These are phyloP conservation scores for Salix caprea DNA, from an alignment of 345 rosid species.

Conservation along the genomic window DNA sequence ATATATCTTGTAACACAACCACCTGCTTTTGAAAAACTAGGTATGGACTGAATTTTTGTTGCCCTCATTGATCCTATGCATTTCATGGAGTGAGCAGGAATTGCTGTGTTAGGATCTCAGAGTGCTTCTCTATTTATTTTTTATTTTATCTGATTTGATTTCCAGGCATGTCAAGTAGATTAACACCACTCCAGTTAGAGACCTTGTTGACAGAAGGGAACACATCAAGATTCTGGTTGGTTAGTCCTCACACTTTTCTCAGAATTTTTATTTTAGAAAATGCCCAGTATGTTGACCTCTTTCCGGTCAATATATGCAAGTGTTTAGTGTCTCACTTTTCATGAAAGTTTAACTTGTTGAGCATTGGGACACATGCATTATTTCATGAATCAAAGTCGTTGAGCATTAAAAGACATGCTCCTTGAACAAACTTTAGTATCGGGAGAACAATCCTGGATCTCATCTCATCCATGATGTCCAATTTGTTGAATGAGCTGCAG, in stretches of 20 bases:
- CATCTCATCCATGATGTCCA: neutral
- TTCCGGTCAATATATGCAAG: neutral
- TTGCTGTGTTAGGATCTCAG: neutral
- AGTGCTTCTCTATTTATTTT: neutral
- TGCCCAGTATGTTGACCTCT: neutral
- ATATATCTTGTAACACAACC: constrained; percentile 61
- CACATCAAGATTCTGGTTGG: constrained; percentile 86
- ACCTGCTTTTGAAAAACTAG: constrained; percentile 61
- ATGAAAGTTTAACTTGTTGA: neutral
- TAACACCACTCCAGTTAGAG: constrained; percentile 87
- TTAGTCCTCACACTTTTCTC: constrained; percentile 37
- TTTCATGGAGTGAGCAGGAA: neutral
- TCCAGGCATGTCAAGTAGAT: constrained; percentile 58
- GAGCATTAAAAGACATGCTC: neutral
- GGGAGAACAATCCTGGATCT: neutral
- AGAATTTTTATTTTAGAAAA: neutral
- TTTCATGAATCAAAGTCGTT: neutral
- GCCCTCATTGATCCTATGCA: neutral
- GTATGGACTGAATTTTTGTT: constrained; percentile 34
- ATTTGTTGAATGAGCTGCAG: neutral
- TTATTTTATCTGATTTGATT: neutral
- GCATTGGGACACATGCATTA: too few relatives aligned
- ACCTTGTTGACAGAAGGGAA: constrained; percentile 67
- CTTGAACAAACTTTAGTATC: neutral
- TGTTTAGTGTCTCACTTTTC: neutral